Evolutionary conservation across 2,329 filamentous ascomycete genomes (phyloP).

Genomic region (Botryotinia globosa): DNA sequence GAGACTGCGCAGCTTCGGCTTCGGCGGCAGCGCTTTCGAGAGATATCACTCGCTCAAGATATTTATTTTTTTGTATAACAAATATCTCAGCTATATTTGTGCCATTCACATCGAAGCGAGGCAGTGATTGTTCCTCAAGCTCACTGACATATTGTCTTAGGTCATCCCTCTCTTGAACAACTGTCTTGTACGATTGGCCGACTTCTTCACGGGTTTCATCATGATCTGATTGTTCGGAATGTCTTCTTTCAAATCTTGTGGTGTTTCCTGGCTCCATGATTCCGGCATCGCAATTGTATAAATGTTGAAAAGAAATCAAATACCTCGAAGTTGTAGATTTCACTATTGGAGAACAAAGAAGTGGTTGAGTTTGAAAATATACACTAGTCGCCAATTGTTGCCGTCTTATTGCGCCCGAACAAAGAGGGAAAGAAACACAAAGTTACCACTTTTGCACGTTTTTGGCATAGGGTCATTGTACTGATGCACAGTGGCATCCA

Average conservation of each 20-base stretch:
- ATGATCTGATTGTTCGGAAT: neutral
- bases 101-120: neutral
- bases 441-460: conserved; percentile 7
- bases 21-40: neutral
- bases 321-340: neutral
- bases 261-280: neutral
- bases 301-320: neutral
- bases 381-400: neutral
- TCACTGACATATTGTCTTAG: neutral
- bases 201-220: neutral
- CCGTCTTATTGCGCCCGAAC: neutral
- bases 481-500: neutral
- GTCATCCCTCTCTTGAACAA: conserved; percentile 7
- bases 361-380: neutral
- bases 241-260: neutral
- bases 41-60: neutral
- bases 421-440: neutral
- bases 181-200: neutral
- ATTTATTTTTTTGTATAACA: neutral
- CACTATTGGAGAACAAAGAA: neutral
- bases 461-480: neutral
- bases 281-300: neutral
- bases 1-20: neutral
- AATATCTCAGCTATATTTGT: neutral
- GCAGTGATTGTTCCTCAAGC: conserved; percentile 10